A percentile compares a stretch with the other conserved stretches of the same genome.
These are phyloP conservation scores for Malassezia equina DNA, from an alignment of 1,284 basidiomycete genomes.

Conservation along the genomic window DNA sequence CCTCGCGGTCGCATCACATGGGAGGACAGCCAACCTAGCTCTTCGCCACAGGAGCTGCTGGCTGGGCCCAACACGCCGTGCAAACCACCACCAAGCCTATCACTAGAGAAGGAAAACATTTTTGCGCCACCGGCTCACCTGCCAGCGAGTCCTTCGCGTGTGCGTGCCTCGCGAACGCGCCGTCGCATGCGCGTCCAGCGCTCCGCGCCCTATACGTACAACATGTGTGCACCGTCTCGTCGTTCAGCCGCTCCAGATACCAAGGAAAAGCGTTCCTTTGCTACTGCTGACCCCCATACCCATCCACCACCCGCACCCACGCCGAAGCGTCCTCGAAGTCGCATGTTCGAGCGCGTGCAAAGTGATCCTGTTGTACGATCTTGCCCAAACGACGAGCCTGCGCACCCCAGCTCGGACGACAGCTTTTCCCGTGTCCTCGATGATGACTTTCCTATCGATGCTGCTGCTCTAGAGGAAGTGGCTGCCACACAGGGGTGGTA, in stretches of 20 bases:
- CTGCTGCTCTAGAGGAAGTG: constrained; percentile 10
- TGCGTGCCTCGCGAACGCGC: constrained; percentile 5
- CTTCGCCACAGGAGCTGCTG: constrained; percentile 7
- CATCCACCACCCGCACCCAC: background rate
- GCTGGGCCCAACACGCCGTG: background rate
- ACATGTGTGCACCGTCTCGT: background rate
- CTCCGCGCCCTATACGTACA: constrained; percentile 9
- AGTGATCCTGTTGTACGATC: constrained; percentile 5
- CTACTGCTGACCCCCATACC: background rate
- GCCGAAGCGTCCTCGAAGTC: background rate
- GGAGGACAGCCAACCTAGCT: constrained; percentile 15
- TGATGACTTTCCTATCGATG: constrained; percentile 13
- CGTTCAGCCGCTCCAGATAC: background rate
- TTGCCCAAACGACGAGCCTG: background rate
- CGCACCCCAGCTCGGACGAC: constrained; percentile 12
- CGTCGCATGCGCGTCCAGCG: background rate
- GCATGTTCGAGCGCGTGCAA: constrained; percentile 1
- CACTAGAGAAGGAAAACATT: background rate
- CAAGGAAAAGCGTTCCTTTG: too few relatives aligned
- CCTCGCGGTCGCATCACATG: constrained; percentile 8
- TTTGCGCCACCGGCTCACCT: background rate
- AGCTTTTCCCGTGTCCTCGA: constrained; percentile 13
- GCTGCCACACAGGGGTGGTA: constrained; percentile 15
- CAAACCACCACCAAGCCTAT: background rate
- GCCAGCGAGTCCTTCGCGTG: background rate